Base-by-base conservation (phyloP, 1,284 basidiomycete species). In the Hortiboletus rubellus region DNA sequence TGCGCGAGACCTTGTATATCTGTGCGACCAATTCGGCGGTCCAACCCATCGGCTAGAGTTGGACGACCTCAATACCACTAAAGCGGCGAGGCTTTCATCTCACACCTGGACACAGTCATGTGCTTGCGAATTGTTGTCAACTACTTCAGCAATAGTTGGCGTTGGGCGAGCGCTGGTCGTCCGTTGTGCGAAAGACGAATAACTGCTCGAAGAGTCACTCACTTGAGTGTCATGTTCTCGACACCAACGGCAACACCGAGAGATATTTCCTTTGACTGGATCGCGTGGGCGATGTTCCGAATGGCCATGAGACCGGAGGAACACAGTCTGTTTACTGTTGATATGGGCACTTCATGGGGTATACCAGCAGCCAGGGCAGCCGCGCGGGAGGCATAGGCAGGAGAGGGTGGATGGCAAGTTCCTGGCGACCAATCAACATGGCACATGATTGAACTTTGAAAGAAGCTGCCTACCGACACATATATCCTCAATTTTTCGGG, bases 251-350 rank as follows among this genome's bases (percentile, higher is more conserved):
- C 93, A 41, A 96, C 71, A 17, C 93, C 93, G 43, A 95, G 77
- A 56, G 82, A 86, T 51, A 78, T 84, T 68, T 86, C 87, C 52
- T 81, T 85, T 17, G 83, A 73, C 63, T 85, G 82, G 58, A 95
- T 91, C 34, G 86, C 81, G 72, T 94, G 88, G 2, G 91, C 90
- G 50, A 95, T 84, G 63, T 77, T 85, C 51, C 91, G 82, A 59
- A 95, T 85, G 7, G 92, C 86, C 87, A 94, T 94, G 44, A 95
- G 79, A 33, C 93, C 93, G 1, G 90, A 92, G 1, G 90, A 88
- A 70, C 92, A 94, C 18, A 93, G 78, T 46, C 92, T 79, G 70
- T 94, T 94, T 47, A 94, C 84, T n/a, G 88, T 85, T 11, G 85
- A 83, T 46, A 89, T 84, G 14, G 93, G 91, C 3, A 92, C 87